Base-by-base conservation (phyloP, 2,329 filamentous ascomycete genomes). In the Trichoderma sp. region DNA sequence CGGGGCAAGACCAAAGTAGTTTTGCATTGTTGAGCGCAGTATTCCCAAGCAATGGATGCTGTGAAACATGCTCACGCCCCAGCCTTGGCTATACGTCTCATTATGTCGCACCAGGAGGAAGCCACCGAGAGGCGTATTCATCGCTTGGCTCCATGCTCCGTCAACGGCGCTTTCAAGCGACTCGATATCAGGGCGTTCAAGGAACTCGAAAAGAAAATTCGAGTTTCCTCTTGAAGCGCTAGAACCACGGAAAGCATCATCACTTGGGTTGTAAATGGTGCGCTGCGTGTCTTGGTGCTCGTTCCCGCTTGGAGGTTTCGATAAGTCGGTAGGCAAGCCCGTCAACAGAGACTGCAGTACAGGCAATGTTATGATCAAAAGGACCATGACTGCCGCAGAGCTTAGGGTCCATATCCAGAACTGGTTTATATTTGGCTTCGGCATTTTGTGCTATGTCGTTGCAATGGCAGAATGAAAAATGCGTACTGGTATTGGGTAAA, bases 101-200 rank as follows among this genome's bases (percentile, higher is more conserved):
- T 60, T 60, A 11, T 60, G 57, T 13, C 35, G 35, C 5, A 60
- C 57, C 35, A 60, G 40, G 57, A 60, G 57, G 14, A 60, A 60
- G 35, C 57, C 57, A 6, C 57, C 57, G 5, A 60, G 57, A 43
- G 57, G 57, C 13, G 57, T 60, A 24, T 37, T 60, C 57, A 60
- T 60, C 40, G 57, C 35, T 29, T 60, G 35, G 24, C 31, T 37
- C 57, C 57, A 60, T 19, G 35, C 35, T 43, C 16, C 57, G 11
- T 60, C 57, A 43, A 24, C 4, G 21, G 57, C 14, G 35, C 57
- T 60, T 24, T 60, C 57, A 35, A 60, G 57, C 57, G 57, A 60
- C 21, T 60, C 57, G 24, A 60, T 60, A 40, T 60, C 57, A 43
- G 35, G 57, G 14, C 35, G 33, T 5, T 60, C 57, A 24, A 60